Evolutionary conservation across 2,329 filamentous ascomycete species (phyloP), one percentile per base, ranked within the genome.

Genomic region (Aureobasidium vineae): DNA sequence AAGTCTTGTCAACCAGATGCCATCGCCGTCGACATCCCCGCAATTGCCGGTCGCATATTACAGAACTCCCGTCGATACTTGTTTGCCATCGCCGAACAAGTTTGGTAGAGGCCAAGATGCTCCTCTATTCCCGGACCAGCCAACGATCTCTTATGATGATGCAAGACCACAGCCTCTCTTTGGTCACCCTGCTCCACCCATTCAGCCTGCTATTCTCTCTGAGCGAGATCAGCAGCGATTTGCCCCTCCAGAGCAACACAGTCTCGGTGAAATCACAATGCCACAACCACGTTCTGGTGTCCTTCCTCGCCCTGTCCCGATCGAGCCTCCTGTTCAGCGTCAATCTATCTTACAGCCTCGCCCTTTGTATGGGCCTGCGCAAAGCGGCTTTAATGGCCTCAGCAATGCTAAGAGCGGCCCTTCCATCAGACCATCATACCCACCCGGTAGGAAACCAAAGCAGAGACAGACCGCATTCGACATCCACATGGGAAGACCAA

Each of bases 1-100:
- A 31, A 57, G 53, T 49, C 31, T 60, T 28, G 28, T 66, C 5
- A 33, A 57, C 11, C 50, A 60, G 36, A 57, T 57, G 41, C 53
- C 43, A 21, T 66, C 64, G 19, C 64, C 64, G 52, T 66, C 64
- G 5, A 41, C 64, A 43, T 66, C 64, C 16, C 64, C 64, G 13
- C 41, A 60, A 21, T 33, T 66, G 52, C 23, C 64, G 3, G 7
- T 54, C 36, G 43, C 45, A 52, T 31, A 56, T 5, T 52, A 59
- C 47, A 53, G 19, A n/a, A 63, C 33, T 52, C 31, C 41, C 13
- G 21, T 47, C n/a, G 59, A 52, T 6, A 15, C 33, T 7, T 38
- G 28, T 41, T 13, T 63, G 21, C 33, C 28, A 23, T 61, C 57
- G 36, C 59, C 59, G 11, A 45, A 23, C 31, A 63, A 63, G 21